phyloP scores from a whole-genome alignment of 495 filamentous ascomycete genomes.

The Jackrogersella multiformis region DNA sequence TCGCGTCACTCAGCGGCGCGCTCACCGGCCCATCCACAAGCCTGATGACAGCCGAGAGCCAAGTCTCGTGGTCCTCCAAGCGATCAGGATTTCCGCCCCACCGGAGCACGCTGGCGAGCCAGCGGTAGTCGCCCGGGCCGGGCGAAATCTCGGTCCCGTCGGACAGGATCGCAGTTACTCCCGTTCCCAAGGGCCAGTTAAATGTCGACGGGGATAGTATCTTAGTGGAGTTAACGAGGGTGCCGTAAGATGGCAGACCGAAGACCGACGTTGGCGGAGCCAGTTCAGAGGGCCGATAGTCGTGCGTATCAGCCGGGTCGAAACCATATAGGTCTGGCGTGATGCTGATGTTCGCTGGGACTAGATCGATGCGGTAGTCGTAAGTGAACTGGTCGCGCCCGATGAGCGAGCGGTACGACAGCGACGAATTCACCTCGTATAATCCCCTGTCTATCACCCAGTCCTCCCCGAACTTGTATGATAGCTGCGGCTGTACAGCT shows the following conservation, averaged over 20 bases:
- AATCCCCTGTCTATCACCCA: constrained; percentile 31
- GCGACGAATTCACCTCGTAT: constrained; percentile 26
- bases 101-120: constrained; percentile 33
- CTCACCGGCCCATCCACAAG: constrained; percentile 27
- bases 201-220: constrained; percentile 31
- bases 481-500: constrained; percentile 15
- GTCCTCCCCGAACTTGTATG: constrained; percentile 18
- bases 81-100: constrained; percentile 32
- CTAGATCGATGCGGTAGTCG: constrained; percentile 34
- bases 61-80: constrained; percentile 39
- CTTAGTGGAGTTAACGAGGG: constrained; percentile 19
- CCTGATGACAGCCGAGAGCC: constrained; percentile 38
- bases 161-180: constrained; percentile 6
- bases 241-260: constrained; percentile 31
- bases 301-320: constrained; percentile 16
- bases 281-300: constrained; percentile 23
- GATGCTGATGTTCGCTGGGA: constrained; percentile 38
- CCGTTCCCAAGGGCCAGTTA: constrained; percentile 25
- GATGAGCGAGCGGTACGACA: constrained; percentile 21
- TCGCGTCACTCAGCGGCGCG: neutral
- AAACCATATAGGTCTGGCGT: constrained; percentile 38
- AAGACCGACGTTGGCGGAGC: constrained; percentile 16
- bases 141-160: constrained; percentile 27
- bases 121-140: constrained; percentile 36
- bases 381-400: constrained; percentile 33